phyloP scores from a whole-genome alignment of 441 rosid genomes.

The Eutrema salsugineum region DNA sequence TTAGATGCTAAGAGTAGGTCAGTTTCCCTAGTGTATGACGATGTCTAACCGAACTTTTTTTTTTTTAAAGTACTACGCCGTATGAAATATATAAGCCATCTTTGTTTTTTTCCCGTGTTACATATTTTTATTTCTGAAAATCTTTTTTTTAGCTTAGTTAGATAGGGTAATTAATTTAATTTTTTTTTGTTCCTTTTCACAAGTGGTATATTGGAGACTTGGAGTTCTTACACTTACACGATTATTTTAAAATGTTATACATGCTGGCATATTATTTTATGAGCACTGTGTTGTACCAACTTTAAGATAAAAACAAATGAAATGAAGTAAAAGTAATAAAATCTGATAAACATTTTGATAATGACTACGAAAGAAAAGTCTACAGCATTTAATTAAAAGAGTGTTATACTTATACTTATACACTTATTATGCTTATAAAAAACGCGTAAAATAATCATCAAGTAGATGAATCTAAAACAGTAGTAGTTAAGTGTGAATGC shows the following conservation, averaged over 20 bases:
- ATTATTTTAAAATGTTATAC: background rate
- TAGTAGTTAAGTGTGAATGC: slow-evolving; percentile 30
- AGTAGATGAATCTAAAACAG: slow-evolving; percentile 11
- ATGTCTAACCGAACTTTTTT: background rate
- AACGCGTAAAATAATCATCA: background rate
- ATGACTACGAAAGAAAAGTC: background rate
- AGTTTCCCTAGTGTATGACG: background rate
- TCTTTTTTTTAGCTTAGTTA: background rate
- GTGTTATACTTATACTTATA: too few relatives aligned
- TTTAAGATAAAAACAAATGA: background rate
- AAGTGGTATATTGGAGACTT: background rate
- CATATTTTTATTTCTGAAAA: background rate
- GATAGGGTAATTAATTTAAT: background rate
- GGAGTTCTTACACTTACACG: background rate
- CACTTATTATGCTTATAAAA: background rate
- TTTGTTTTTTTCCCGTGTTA: background rate
- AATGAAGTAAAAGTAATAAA: background rate
- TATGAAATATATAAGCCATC: too few relatives aligned
- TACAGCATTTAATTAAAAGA: background rate
- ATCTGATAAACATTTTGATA: background rate
- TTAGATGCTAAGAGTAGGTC: background rate
- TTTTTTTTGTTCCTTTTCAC: background rate
- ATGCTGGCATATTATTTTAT: background rate
- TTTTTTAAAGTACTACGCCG: too few relatives aligned
- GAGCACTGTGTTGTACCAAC: background rate